Evolutionary conservation across 2,329 filamentous ascomycete species (phyloP).

Genomic region (Graphilbum fragrans): DNA sequence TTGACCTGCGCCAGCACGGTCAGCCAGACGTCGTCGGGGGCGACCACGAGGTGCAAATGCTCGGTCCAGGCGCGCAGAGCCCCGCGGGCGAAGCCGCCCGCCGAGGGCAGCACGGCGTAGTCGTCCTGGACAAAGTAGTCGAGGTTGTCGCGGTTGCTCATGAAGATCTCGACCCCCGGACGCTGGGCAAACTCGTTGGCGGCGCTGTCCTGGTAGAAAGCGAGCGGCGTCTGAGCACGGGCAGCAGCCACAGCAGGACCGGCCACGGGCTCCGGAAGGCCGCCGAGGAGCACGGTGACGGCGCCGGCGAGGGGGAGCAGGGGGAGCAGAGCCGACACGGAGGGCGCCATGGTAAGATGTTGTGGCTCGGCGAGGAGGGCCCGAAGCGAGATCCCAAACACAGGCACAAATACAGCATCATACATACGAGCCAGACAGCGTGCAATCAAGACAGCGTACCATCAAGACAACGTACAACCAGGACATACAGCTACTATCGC

Average conservation of each 20-base stretch:
- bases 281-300: conserved; percentile 13
- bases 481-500: too few relatives aligned
- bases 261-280: conserved; percentile 8
- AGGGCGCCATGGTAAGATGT: too few relatives aligned
- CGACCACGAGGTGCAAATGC: conserved; percentile 35
- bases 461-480: too few relatives aligned
- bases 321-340: too few relatives aligned
- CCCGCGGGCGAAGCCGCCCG: conserved; percentile 29
- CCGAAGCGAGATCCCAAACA: too few relatives aligned
- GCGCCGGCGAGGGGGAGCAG: not conserved
- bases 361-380: too few relatives aligned
- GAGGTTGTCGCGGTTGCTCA: conserved; percentile 4
- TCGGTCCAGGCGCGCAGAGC: conserved; percentile 34
- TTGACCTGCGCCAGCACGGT: conserved; percentile 39
- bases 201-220: conserved; percentile 11
- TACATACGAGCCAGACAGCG: too few relatives aligned
- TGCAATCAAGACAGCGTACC: too few relatives aligned
- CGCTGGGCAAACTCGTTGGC: conserved; percentile 12
- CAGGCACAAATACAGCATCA: too few relatives aligned
- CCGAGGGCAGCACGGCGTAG: conserved; percentile 11
- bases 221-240: conserved; percentile 4
- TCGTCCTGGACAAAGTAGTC: conserved; percentile 4
- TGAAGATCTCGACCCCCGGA: conserved; percentile 3
- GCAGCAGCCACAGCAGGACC: too few relatives aligned
- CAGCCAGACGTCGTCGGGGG: conserved; percentile 44